Evolutionary conservation across 2,329 filamentous ascomycete species (phyloP), one percentile per base, ranked within the genome.

Genomic region (Xylaria sp.): DNA sequence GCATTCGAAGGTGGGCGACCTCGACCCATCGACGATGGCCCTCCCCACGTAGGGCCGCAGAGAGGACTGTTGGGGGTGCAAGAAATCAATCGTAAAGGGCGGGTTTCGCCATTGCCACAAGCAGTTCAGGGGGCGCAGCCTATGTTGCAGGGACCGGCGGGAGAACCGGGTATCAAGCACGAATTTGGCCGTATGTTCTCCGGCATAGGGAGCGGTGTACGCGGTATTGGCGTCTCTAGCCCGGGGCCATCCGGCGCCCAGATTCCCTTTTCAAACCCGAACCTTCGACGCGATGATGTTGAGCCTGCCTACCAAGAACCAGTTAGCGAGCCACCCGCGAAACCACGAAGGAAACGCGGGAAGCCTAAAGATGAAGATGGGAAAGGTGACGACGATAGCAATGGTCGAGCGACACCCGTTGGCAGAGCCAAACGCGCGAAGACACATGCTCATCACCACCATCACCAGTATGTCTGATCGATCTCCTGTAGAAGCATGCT

Each of bases 141-240:
- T 17, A 92, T 94, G 74, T 88, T 92, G 46, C 87, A 92, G 62
- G 93, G 92, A 3, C 93, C 93, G 6, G 89, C 90, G 15, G 92
- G 91, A 17, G 94, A 97, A 78, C 92, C 93, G 11, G 92, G 92
- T 51, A 97, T 97, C 77, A 97, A 97, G 84, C 97, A 90, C 77
- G 95, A 97, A 78, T 94, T 97, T 78, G 94, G 94, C 33, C 90
- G 93, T 70, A 97, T 97, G 86, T 97, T 97, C 81, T 93, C 93
- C 20, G 95, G 95, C n/a, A 93, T 98, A 73, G 94, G 84, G 67
- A 87, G 83, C 72, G 87, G 84, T 69, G 84, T 87, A 38, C 84
- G 81, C 69, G 83, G 80, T 48, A 83, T 87, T 67, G 83, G 83
- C 28, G 80, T 84, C 42, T 84, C 86, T 15, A 88, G 86, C 73